phyloP scores from a whole-genome alignment of 345 rosid species.

The Carallia pectinifolia region DNA sequence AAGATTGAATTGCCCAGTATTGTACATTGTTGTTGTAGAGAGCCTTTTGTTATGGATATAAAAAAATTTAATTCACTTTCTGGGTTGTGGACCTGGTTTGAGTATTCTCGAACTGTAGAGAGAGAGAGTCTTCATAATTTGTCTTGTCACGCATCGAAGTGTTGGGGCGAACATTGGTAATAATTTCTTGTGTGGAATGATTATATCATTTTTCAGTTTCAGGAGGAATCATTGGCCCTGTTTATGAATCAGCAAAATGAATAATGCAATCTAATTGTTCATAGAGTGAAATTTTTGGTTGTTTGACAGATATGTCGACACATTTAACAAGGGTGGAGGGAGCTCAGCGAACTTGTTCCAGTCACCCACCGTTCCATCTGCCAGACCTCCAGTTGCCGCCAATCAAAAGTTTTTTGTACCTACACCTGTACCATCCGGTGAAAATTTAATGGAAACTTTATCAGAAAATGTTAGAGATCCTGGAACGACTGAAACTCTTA shows the following conservation, averaged over 20 bases:
- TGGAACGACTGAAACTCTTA: constrained; percentile 39
- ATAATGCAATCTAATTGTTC: background rate
- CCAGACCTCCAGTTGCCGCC: constrained; percentile 63
- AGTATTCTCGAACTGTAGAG: too few species aligned
- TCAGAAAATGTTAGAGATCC: constrained; percentile 48
- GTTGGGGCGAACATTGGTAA: too few species aligned
- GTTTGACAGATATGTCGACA: constrained; percentile 71
- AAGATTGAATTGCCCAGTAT: too few species aligned
- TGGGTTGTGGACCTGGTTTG: too few species aligned
- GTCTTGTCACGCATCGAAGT: too few species aligned
- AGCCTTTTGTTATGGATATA: background rate
- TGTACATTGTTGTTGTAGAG: too few species aligned
- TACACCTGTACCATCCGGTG: constrained; percentile 39
- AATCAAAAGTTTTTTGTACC: constrained; percentile 89
- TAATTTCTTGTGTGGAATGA: too few species aligned
- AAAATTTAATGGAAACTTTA: constrained; percentile 45
- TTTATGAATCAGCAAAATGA: background rate
- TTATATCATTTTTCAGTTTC: too few species aligned
- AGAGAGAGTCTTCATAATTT: too few species aligned
- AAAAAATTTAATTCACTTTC: background rate
- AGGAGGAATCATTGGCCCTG: too few species aligned
- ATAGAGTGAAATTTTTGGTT: background rate
- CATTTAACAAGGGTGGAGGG: constrained; percentile 65
- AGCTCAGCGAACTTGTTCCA: constrained; percentile 55
- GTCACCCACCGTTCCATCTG: constrained; percentile 61